Evolutionary conservation across 257 asterid genomes (phyloP).

Genomic region (Nicotiana otophora): DNA sequence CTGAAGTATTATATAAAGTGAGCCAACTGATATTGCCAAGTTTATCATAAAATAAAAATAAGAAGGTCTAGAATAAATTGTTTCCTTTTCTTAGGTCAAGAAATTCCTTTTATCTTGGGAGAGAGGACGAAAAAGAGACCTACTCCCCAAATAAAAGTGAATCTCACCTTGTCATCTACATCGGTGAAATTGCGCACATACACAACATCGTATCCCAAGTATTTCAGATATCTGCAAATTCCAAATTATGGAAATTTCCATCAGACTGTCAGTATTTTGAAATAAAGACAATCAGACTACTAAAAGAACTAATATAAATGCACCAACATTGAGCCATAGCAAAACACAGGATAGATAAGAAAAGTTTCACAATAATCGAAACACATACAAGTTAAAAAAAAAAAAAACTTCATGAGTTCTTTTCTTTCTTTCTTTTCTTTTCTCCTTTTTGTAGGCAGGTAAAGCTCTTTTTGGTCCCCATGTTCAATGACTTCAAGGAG

Average conservation of each 20-base stretch:
- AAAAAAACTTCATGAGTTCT: not conserved
- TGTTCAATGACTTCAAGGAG: not conserved
- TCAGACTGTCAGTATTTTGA: not conserved
- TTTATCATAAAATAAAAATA: not conserved
- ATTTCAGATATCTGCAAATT: slow-evolving; percentile 51
- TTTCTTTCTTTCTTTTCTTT: not conserved
- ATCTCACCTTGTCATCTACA: slow-evolving; percentile 70
- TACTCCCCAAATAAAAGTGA: slow-evolving; percentile 27
- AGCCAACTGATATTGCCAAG: not conserved
- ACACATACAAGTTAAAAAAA: not conserved
- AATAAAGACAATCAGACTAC: not conserved
- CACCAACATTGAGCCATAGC: not conserved
- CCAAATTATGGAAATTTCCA: not conserved
- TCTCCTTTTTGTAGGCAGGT: not conserved
- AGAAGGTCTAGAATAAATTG: not conserved
- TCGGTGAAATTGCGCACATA: slow-evolving; percentile 93
- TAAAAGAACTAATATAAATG: slow-evolving; percentile 1
- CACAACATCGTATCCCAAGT: slow-evolving; percentile 71
- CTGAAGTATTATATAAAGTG: not conserved
- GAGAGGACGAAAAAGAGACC: not conserved
- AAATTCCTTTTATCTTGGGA: slow-evolving; percentile 1
- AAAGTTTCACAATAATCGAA: not conserved
- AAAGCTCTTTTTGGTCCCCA: not conserved
- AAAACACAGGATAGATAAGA: not conserved
- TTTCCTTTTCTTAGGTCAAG: not conserved